A percentile compares a stretch with the other conserved stretches of the same genome.
Conservation (phyloP, 2,329 filamentous ascomycete genomes). For the Pseudogymnoascus destructans region DNA sequence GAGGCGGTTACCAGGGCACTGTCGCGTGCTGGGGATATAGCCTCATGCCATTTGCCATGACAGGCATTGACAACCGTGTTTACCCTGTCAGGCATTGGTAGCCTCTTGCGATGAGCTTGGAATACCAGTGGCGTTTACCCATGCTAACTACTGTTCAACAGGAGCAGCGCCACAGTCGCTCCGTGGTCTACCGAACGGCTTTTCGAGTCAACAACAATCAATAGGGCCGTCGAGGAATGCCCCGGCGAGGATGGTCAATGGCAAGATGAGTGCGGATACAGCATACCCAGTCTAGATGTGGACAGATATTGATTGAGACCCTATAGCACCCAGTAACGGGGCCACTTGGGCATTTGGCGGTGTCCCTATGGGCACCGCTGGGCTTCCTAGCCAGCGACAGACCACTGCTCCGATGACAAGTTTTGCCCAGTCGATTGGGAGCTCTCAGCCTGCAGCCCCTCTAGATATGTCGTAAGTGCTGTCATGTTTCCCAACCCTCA, state of each 20-base stretch:
- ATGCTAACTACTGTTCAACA: constrained; percentile 20
- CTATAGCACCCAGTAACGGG: constrained; percentile 26
- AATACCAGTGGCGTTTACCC: background rate
- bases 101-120: background rate
- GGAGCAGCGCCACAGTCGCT: constrained; percentile 49
- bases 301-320: constrained; percentile 8
- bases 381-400: constrained; percentile 38
- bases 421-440: constrained; percentile 51
- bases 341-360: constrained; percentile 49
- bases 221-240: constrained; percentile 41
- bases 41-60: background rate
- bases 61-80: background rate
- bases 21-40: background rate
- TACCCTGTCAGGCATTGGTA: background rate
- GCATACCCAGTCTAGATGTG: constrained; percentile 6
- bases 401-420: constrained; percentile 47
- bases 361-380: constrained; percentile 45
- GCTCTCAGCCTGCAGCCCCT: constrained; percentile 47
- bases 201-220: constrained; percentile 47
- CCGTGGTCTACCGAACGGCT: constrained; percentile 48
- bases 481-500: constrained; percentile 16
- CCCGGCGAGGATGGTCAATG: constrained; percentile 48
- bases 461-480: constrained; percentile 51
- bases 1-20: background rate
- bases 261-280: constrained; percentile 45